Evolutionary conservation across 2,329 filamentous ascomycete genomes (phyloP), one percentile per base, ranked within the genome.

Genomic region (Cladobotryum mycophilum): DNA sequence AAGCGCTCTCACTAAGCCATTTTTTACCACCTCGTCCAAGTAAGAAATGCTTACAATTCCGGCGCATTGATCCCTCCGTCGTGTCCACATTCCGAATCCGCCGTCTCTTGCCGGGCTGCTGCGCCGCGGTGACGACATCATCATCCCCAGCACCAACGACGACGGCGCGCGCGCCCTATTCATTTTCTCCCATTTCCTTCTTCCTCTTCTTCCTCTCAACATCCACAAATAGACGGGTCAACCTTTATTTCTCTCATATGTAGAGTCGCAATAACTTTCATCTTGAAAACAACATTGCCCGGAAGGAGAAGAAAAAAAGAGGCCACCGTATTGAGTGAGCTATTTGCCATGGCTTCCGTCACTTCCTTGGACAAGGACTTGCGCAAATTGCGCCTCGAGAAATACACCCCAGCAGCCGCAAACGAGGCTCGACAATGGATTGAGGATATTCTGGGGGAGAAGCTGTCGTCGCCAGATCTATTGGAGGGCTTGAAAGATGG

Each of bases 351-450:
- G 92, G 91, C 92, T 60, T 96, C 92, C 37, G 92, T 97, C 33
- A 81, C 89, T 56, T 96, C 89, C 56, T 76, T 99, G 54, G 93
- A 97, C 72, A 92, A 92, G 70, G 93, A 99, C 75, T 79, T 99
- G 82, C 88, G 89, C 78, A 90, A 85, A 68, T 71, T 97, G 79
- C 91, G 93, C 70, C 78, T 96, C 62, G 88, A 91, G 54, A 88
- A 92, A 72, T 97, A 96, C 72, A 97, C 92, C 1, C 89, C 90
- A 18, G 83, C 86, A 60, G 91, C 91, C 38, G 91, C 90, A 47
- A 89, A 89, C 60, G 91, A 97, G 73, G 86, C 83, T 17, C 84
- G 85, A 43, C 69, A 75, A 56, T 99, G 93, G 89, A 91, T 99
- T 57, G 90, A 96, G 68, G 79, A 82, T 37, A 78, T 83, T 2